phyloP scores from a whole-genome alignment of 768 basidiomycete genomes.

The Mycena chlorophos region DNA sequence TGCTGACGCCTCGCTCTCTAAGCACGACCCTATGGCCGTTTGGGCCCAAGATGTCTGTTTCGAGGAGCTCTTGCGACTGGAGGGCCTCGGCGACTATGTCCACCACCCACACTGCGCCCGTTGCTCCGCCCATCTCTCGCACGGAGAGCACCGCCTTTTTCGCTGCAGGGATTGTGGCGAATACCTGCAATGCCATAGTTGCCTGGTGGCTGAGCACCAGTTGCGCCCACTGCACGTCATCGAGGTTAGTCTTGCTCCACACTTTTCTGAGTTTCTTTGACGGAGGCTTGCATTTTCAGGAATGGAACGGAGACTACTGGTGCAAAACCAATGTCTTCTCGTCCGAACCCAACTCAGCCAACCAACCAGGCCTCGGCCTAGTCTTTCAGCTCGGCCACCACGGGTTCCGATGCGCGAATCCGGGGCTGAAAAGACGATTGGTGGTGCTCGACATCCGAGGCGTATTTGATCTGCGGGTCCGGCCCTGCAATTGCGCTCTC shows the following conservation, averaged over 20 bases:
- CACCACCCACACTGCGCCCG: not conserved
- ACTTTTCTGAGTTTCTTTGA: not conserved
- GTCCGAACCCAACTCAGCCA: not conserved
- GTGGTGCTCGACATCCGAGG: not conserved
- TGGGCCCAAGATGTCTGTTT: not conserved
- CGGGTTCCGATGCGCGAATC: not conserved
- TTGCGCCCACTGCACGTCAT: not conserved
- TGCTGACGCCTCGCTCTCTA: not conserved
- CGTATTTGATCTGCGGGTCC: not conserved
- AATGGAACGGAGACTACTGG: constrained; percentile 4
- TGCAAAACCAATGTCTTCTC: not conserved
- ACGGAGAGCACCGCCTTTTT: not conserved
- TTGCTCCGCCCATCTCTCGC: not conserved
- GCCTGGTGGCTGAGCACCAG: not conserved
- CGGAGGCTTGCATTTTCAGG: not conserved
- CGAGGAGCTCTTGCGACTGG: not conserved
- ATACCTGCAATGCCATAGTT: not conserved
- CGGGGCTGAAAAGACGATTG: not conserved
- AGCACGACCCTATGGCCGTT: not conserved
- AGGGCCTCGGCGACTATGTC: not conserved
- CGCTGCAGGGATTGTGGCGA: not conserved
- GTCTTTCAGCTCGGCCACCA: constrained; percentile 8
- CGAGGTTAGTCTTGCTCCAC: not conserved
- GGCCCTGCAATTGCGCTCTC: not conserved
- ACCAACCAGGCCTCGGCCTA: not conserved